phyloP scores from a whole-genome alignment of 169 alveolate genomes.

The Babesia divergens region DNA sequence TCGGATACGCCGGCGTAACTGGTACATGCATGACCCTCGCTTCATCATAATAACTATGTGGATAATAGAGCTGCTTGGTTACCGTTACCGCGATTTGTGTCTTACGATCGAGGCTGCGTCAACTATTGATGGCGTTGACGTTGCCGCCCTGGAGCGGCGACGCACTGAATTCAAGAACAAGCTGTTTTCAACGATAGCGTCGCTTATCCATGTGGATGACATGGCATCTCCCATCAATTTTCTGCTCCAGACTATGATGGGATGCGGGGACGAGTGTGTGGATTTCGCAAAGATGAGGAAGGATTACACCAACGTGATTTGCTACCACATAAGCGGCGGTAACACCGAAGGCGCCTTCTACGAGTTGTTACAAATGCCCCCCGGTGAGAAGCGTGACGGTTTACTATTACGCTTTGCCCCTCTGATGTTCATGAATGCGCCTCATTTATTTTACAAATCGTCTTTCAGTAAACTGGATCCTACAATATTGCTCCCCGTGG shows the following conservation, averaged over 20 bases:
- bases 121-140: neutral
- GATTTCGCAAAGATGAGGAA: slow-evolving; percentile 50
- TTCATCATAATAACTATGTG: slow-evolving; percentile 55
- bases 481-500: slow-evolving; percentile 35
- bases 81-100: slow-evolving; percentile 27
- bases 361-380: slow-evolving; percentile 55
- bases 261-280: slow-evolving; percentile 57
- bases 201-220: slow-evolving; percentile 48
- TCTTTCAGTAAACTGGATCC: slow-evolving; percentile 47
- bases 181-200: slow-evolving; percentile 30
- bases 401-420: slow-evolving; percentile 57
- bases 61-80: slow-evolving; percentile 53
- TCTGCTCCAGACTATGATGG: slow-evolving; percentile 55
- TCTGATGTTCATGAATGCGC: slow-evolving; percentile 50
- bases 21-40: slow-evolving; percentile 40
- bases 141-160: neutral
- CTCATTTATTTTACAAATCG: slow-evolving; percentile 30
- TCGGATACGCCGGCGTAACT: slow-evolving; percentile 31
- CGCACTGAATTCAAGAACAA: slow-evolving; percentile 24
- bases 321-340: slow-evolving; percentile 47
- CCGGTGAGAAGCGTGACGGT: slow-evolving; percentile 47
- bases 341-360: slow-evolving; percentile 38
- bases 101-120: slow-evolving; percentile 31
- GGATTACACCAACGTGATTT: slow-evolving; percentile 37
- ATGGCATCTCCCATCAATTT: slow-evolving; percentile 50